Base-by-base conservation (phyloP, 805 yeast species). In the Lipomyces oligophaga region DNA sequence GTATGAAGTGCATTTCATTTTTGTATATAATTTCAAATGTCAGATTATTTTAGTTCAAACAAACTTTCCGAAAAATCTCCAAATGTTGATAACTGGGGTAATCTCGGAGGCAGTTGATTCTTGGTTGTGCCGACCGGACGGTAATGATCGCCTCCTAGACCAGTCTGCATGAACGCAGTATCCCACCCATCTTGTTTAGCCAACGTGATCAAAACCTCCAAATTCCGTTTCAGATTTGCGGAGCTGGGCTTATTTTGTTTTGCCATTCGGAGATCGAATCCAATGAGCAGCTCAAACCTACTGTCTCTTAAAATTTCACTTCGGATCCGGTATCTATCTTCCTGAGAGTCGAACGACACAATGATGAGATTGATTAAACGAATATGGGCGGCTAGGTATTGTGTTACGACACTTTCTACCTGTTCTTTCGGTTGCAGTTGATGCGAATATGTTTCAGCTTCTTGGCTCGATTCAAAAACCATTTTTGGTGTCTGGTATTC, bases 121-220 rank as follows among this genome's bases (percentile, higher is more conserved):
- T 4, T 6, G 10, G 34, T 15, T 26, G 15, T 5, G 22, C n/a
- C 33, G 5, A 33, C 16, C 25, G 28, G 13, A n/a, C 26, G 32
- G 3, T 24, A 33, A 30, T 24, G 26, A 16, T 16, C 36, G 2
- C 49, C 26, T 15, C 34, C 39, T 36, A 39, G 26, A 5, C 52
- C 52, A 19, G 49, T 38, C 20, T 47, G 24, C 49, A 49, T 49
- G 10, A 28, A 26, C 7, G 19, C 35, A 21, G 43, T 34, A 25
- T 49, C 49, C 54, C 54, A 49, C 26, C 46, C 52, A 22, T 49
- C 54, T n/a, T 10, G 13, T 27, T n/a, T 13, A 3, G 47, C 47
- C 10, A 25, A 16, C 3, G 50, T 30, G 7, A 49, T 34, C 10
- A 49, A 21, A 6, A 25, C 31, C 15, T 46, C 51, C 4, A 49